A percentile compares a stretch with the other conserved stretches of the same genome.
Evolutionary conservation across 2,329 filamentous ascomycete genomes (phyloP).

Genomic region (Epichloe sylvatica): DNA sequence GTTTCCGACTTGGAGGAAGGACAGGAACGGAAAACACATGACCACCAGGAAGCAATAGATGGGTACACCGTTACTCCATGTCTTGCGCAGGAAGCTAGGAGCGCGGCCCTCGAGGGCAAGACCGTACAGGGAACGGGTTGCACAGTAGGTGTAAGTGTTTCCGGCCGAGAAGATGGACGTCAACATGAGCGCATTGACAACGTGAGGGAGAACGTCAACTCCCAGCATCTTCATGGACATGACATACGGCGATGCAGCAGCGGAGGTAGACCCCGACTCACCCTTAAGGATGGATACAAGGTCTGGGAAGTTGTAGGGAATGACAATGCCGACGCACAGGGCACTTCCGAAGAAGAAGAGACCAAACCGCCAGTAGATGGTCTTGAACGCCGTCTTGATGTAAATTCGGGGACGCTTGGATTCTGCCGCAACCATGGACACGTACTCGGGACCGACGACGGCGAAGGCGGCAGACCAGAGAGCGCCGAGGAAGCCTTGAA

Average conservation of each 20-base stretch:
- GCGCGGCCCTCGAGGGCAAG: conserved; percentile 37
- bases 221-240: conserved; percentile 45
- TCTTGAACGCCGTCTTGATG: conserved; percentile 57
- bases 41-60: conserved; percentile 42
- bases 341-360: conserved; percentile 59
- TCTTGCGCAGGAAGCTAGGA: conserved; percentile 39
- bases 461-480: conserved; percentile 51
- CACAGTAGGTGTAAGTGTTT: conserved; percentile 38
- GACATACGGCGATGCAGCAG: conserved; percentile 47
- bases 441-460: conserved; percentile 53
- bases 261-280: conserved; percentile 19
- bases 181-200: conserved; percentile 40
- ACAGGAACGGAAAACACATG: conserved; percentile 38
- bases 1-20: conserved; percentile 36
- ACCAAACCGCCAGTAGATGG: conserved; percentile 58
- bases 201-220: conserved; percentile 38
- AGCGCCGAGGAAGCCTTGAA: conserved; percentile 55
- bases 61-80: conserved; percentile 46
- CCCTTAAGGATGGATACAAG: conserved; percentile 37
- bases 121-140: conserved; percentile 35
- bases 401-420: conserved; percentile 47
- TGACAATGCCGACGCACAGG: conserved; percentile 50
- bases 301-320: conserved; percentile 48
- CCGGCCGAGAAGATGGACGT: conserved; percentile 32
- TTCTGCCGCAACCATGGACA: conserved; percentile 56